A percentile compares a stretch with the other conserved stretches of the same genome.
These are phyloP conservation scores for Penicillium paneum DNA, from an alignment of 2,329 filamentous ascomycete species.

Conservation along the genomic window DNA sequence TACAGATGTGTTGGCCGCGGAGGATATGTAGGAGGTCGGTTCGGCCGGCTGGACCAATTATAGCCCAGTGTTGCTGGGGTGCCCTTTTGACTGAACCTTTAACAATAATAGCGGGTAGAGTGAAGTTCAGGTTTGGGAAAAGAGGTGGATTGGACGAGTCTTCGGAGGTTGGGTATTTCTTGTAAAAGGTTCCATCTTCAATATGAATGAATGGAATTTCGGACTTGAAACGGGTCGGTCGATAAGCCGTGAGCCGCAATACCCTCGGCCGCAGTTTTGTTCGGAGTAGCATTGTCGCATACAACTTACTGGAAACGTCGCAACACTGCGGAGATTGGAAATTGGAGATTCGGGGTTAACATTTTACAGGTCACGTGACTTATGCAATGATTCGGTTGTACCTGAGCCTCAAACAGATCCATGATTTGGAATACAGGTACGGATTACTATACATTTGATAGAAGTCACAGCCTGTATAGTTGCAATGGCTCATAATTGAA, in stretches of 20 bases:
- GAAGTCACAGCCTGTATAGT: neutral
- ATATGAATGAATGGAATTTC: constrained; percentile 64
- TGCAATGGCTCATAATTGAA: neutral
- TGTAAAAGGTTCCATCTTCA: constrained; percentile 77
- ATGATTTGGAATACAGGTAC: neutral
- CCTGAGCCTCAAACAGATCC: neutral
- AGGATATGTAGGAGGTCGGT: constrained; percentile 80
- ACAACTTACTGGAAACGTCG: neutral
- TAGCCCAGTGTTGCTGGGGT: constrained; percentile 67
- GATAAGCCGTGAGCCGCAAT: neutral
- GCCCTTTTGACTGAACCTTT: constrained; percentile 13
- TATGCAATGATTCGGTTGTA: neutral
- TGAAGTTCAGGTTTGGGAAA: constrained; percentile 69
- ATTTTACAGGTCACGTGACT: neutral
- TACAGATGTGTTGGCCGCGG: constrained; percentile 68
- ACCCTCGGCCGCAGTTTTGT: constrained; percentile 12
- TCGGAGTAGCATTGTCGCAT: constrained; percentile 15
- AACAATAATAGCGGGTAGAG: constrained; percentile 49
- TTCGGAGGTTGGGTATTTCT: constrained; percentile 61
- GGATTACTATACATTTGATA: too few species aligned
- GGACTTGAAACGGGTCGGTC: constrained; percentile 8
- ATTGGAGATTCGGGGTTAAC: constrained; percentile 7
- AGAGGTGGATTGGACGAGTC: constrained; percentile 60
- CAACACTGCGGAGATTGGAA: constrained; percentile 2
- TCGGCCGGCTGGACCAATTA: constrained; percentile 76